Evolutionary conservation across 2,329 filamentous ascomycete species (phyloP), one percentile per base, ranked within the genome.

Genomic region (Emmonsiellopsis sp.): DNA sequence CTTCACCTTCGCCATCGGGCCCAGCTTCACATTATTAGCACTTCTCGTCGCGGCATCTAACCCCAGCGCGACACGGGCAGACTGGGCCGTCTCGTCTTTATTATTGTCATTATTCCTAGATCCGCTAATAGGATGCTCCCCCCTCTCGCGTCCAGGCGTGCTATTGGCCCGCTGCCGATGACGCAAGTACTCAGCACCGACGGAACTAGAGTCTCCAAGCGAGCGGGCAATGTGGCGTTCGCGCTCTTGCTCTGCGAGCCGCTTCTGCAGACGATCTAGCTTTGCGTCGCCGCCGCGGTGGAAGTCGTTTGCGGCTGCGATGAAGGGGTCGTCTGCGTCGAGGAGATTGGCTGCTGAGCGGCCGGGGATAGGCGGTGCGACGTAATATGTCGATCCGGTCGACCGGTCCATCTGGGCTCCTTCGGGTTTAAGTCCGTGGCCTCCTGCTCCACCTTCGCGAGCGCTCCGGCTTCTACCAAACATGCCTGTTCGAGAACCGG

Each of bases 101-200:
- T 20, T 38, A 13, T 38, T 52, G 32, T 26, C 20, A 38, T 42
- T 45, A 13, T n/a, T n/a, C n/a, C 41, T 11, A 31, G 46, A 49
- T 7, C 15, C 16, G 34, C n/a, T 11, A 4, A 44, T 4, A 13
- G 42, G 11, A n/a, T 10, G 11, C 16, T 44, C 16, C 16, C 10
- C 13, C 13, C 37, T 26, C n/a, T 15, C n/a, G 41, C n/a, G 20
- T 30, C 13, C 30, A 32, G 37, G n/a, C n/a, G 41, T 20, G 8
- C 11, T 31, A 37, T 41, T 41, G 5, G 45, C 7, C 31, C 67
- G 61, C 34, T 58, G 57, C 41, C 64, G 61, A 34, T 68, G 65
- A 13, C 72, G 69, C 43, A 76, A 68, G 61, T 76, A 76, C 42
- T 76, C 71, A 3, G 70, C 70, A 9, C 73, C 74, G 4, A 73